Percentiles rank a stretch among this genome's conserved stretches.
Evolutionary conservation across 768 basidiomycete species (phyloP).

Genomic region (Boletus rufocinnamomeus): DNA sequence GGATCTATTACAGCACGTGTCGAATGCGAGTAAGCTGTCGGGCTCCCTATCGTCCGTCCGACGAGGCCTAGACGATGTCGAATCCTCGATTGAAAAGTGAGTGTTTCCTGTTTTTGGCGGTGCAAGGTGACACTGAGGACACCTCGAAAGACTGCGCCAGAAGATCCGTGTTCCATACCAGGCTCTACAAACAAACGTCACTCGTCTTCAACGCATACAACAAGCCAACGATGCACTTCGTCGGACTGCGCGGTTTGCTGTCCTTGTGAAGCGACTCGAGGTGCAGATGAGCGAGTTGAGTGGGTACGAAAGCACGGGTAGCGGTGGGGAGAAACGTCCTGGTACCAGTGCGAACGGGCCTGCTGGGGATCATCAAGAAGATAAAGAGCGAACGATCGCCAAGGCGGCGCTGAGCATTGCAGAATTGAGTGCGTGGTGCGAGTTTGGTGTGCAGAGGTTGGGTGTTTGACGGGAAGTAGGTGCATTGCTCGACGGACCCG

Average conservation of each 20-base stretch:
- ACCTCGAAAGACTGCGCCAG: conserved; percentile 59
- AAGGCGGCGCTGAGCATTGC: conserved; percentile 95
- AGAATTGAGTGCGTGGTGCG: conserved; percentile 71
- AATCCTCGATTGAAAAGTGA: conserved; percentile 76
- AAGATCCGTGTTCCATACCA: conserved; percentile 89
- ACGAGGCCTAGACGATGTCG: conserved; percentile 71
- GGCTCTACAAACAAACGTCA: conserved; percentile 68
- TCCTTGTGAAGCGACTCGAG: conserved; percentile 80
- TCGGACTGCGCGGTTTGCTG: conserved; percentile 80
- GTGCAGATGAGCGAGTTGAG: conserved; percentile 77
- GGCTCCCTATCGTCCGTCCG: conserved; percentile 69
- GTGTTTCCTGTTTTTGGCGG: conserved; percentile 16
- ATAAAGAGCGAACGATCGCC: conserved; percentile 83
- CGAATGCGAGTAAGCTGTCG: conserved; percentile 68
- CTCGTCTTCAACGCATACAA: conserved; percentile 74
- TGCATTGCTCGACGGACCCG: conserved; percentile 50
- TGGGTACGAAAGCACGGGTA: conserved; percentile 2
- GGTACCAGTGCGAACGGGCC: neutral
- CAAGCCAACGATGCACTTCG: conserved; percentile 84
- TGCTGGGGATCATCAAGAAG: conserved; percentile 57
- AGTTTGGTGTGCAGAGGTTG: neutral
- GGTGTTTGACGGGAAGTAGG: conserved; percentile 37
- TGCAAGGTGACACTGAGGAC: neutral
- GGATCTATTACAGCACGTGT: conserved; percentile 78
- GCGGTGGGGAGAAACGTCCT: neutral